Percentiles rank a stretch among this genome's conserved stretches.
Evolutionary conservation across 495 filamentous ascomycete genomes (phyloP).

Genomic region (Penicillium psychrofluorescens): DNA sequence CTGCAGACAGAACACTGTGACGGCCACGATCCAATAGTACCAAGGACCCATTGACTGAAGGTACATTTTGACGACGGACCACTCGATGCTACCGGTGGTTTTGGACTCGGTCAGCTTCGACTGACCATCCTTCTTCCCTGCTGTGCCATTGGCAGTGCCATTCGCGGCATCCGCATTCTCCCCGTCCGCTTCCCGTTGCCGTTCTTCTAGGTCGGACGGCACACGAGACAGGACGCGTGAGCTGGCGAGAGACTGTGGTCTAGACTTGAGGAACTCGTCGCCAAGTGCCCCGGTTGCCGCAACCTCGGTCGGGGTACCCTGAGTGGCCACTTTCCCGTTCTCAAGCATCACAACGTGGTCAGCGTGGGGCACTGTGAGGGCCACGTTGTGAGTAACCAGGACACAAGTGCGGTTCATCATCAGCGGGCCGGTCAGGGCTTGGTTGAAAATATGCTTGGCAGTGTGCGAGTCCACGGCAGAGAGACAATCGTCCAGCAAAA

Average conservation of each 20-base stretch:
- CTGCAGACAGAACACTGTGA: conserved; percentile 67
- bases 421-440: conserved; percentile 82
- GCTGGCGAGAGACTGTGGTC: conserved; percentile 53
- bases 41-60: conserved; percentile 83
- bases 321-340: conserved; percentile 72
- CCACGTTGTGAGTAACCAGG: conserved; percentile 91
- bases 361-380: conserved; percentile 71
- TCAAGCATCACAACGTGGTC: conserved; percentile 77
- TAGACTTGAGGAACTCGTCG: conserved; percentile 72
- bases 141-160: conserved; percentile 20
- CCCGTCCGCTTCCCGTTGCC: conserved; percentile 16
- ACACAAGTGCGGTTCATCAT: conserved; percentile 90
- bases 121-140: conserved; percentile 35
- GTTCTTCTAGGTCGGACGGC: conserved; percentile 49
- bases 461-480: conserved; percentile 99
- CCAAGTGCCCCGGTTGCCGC: conserved; percentile 78
- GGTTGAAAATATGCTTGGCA: conserved; percentile 94
- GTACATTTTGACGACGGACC: conserved; percentile 77
- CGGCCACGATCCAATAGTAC: conserved; percentile 83
- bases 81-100: conserved; percentile 76
- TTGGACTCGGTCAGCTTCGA: conserved; percentile 63
- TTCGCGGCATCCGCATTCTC: conserved; percentile 17
- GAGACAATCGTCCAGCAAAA: conserved; percentile 91
- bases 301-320: conserved; percentile 70
- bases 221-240: conserved; percentile 68